Percentiles rank a stretch among this genome's conserved stretches.
Evolutionary conservation across 2,329 filamentous ascomycete species (phyloP).

Genomic region (Piedraia hortae): DNA sequence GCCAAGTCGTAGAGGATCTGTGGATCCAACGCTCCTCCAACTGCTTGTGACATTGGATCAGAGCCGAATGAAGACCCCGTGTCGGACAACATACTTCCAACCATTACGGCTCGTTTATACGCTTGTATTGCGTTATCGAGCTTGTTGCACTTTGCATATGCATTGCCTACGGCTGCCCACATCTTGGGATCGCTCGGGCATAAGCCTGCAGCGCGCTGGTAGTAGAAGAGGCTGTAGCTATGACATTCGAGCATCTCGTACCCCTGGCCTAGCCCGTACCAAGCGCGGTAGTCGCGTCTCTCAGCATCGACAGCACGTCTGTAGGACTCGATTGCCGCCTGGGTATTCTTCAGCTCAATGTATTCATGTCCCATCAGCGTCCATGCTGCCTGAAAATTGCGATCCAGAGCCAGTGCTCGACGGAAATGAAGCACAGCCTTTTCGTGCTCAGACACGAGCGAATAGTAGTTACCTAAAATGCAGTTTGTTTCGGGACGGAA

Average conservation of each 20-base stretch:
- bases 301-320: slow-evolving; percentile 87
- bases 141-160: slow-evolving; percentile 68
- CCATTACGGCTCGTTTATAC: slow-evolving; percentile 69
- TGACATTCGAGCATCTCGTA: slow-evolving; percentile 98
- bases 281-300: slow-evolving; percentile 82
- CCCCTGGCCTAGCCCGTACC: slow-evolving; percentile 90
- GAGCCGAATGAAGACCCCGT: slow-evolving; percentile 20
- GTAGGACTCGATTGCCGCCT: slow-evolving; percentile 92
- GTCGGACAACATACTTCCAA: slow-evolving; percentile 69
- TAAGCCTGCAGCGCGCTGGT: slow-evolving; percentile 76
- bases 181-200: slow-evolving; percentile 95
- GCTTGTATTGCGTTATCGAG: slow-evolving; percentile 81
- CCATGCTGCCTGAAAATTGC: slow-evolving; percentile 81
- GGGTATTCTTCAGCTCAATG: slow-evolving; percentile 93
- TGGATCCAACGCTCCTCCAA: slow-evolving; percentile 44
- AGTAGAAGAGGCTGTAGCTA: slow-evolving; percentile 90
- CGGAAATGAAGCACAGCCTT: slow-evolving; percentile 97
- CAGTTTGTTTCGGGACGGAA: slow-evolving; percentile 94
- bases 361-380: slow-evolving; percentile 98
- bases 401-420: slow-evolving; percentile 67
- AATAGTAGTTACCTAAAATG: slow-evolving; percentile 93
- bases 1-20: slow-evolving; percentile 81
- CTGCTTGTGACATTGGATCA: slow-evolving; percentile 20
- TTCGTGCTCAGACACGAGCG: slow-evolving; percentile 76
- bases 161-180: slow-evolving; percentile 90